Percentiles rank a stretch among this genome's conserved stretches.
Conservation (phyloP, 768 basidiomycete genomes). For the Suillus subaureus region DNA sequence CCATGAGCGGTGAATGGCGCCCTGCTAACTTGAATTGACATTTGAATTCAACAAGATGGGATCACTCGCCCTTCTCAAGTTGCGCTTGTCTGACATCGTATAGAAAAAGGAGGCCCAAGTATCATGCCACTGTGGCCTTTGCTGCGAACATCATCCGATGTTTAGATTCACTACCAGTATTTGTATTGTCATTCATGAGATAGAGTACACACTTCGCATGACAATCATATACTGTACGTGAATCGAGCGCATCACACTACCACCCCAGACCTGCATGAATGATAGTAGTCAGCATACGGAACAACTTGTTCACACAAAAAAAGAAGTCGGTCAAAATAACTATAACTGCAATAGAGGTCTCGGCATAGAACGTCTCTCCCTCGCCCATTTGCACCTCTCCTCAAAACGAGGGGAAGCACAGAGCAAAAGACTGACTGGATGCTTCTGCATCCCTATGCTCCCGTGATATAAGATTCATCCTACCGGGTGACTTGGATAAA, state of each 20-base stretch:
- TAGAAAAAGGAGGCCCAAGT: too few species aligned
- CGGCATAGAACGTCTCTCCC: slow-evolving; percentile 19
- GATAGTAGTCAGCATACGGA: background rate
- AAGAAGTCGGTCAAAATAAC: slow-evolving; percentile 32
- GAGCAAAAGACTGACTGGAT: slow-evolving; percentile 27
- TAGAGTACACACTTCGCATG: background rate
- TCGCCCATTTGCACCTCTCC: slow-evolving; percentile 24
- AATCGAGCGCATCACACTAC: background rate
- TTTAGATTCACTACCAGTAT: background rate
- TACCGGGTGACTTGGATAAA: slow-evolving; percentile 16
- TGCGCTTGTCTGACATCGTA: too few species aligned
- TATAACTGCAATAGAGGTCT: slow-evolving; percentile 29
- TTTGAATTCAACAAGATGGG: too few species aligned
- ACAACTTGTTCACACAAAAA: background rate
- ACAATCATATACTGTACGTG: background rate
- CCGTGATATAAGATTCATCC: slow-evolving; percentile 29
- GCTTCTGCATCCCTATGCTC: slow-evolving; percentile 27
- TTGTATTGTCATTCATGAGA: background rate
- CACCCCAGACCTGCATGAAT: background rate
- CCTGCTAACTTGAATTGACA: too few species aligned
- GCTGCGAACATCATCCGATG: background rate
- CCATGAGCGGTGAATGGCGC: too few species aligned
- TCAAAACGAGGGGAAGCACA: slow-evolving; percentile 30
- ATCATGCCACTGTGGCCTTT: background rate
- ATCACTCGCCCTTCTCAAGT: too few species aligned